Evolutionary conservation across 1,139 yeast genomes (phyloP).

Genomic region (Candida smagusa): DNA sequence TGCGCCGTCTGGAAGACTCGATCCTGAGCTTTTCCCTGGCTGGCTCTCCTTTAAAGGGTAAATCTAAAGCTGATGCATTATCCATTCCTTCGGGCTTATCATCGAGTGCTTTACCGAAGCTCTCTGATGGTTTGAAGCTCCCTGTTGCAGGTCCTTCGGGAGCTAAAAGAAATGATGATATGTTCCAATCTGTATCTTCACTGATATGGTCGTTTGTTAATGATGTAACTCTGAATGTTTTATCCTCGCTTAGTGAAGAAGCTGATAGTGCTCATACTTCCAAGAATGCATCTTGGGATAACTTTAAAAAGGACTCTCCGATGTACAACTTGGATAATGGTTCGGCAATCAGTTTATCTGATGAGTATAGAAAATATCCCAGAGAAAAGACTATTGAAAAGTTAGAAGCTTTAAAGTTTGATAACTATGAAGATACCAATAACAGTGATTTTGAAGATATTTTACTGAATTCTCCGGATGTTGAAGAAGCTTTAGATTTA

Average conservation of each 20-base stretch:
- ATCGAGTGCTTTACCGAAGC: too few relatives aligned
- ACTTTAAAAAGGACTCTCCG: slow-evolving; percentile 2
- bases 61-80: slow-evolving; percentile 4
- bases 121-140: not conserved
- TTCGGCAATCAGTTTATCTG: slow-evolving; percentile 20
- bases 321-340: slow-evolving; percentile 30
- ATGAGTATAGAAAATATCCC: slow-evolving; percentile 4
- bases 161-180: slow-evolving; percentile 22
- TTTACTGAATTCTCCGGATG: slow-evolving; percentile 10
- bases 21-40: slow-evolving; percentile 23
- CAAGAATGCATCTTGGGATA: slow-evolving; percentile 3
- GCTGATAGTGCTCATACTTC: slow-evolving; percentile 2
- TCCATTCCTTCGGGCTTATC: too few relatives aligned
- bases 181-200: slow-evolving; percentile 41
- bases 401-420: slow-evolving; percentile 1
- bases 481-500: slow-evolving; percentile 25
- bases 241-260: slow-evolving; percentile 35
- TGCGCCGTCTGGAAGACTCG: slow-evolving; percentile 27
- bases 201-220: slow-evolving; percentile 47
- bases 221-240: slow-evolving; percentile 39
- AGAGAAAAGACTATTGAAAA: not conserved
- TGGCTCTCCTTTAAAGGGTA: slow-evolving; percentile 25
- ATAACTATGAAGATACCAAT: slow-evolving; percentile 8
- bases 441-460: slow-evolving; percentile 14
- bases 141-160: not conserved